Conservation (phyloP, 768 basidiomycete genomes). For the Trichaptum fuscoviolaceum region DNA sequence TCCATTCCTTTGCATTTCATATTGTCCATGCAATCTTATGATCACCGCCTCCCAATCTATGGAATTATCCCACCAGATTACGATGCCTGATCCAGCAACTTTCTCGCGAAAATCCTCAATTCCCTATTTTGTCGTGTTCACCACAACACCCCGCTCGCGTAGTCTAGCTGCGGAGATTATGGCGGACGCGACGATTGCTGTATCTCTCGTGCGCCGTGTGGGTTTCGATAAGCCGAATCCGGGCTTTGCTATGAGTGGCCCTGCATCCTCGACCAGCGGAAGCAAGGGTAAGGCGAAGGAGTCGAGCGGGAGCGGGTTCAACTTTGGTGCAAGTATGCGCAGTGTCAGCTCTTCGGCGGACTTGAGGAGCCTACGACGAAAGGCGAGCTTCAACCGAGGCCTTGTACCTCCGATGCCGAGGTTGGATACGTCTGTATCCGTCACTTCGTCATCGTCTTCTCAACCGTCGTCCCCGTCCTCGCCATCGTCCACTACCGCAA, state of each 20-base stretch:
- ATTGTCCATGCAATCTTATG: background rate
- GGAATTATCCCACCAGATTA: slow-evolving; percentile 38
- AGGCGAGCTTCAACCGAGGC: slow-evolving; percentile 4
- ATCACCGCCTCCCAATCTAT: background rate
- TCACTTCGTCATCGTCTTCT: background rate
- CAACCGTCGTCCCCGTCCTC: slow-evolving; percentile 33
- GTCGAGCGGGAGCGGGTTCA: background rate
- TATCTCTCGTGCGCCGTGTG: slow-evolving; percentile 59
- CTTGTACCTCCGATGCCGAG: slow-evolving; percentile 4
- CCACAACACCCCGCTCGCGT: slow-evolving; percentile 52
- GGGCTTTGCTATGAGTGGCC: background rate
- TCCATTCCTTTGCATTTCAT: background rate
- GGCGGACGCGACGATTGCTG: slow-evolving; percentile 64
- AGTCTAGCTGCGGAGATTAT: slow-evolving; percentile 59
- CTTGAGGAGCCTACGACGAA: background rate
- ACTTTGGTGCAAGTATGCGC: background rate
- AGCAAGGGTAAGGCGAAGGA: slow-evolving; percentile 1
- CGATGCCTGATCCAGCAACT: slow-evolving; percentile 54
- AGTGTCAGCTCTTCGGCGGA: background rate
- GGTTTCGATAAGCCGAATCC: slow-evolving; percentile 38
- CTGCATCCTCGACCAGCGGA: slow-evolving; percentile 6
- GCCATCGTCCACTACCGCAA: slow-evolving; percentile 19
- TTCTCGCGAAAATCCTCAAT: slow-evolving; percentile 60
- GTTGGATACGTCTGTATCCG: background rate
- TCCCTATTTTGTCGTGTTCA: slow-evolving; percentile 70